Percentiles rank a stretch among this genome's conserved stretches.
Evolutionary conservation across 306 rosid genomes (phyloP).

Genomic region (Vachellia pachyceras): DNA sequence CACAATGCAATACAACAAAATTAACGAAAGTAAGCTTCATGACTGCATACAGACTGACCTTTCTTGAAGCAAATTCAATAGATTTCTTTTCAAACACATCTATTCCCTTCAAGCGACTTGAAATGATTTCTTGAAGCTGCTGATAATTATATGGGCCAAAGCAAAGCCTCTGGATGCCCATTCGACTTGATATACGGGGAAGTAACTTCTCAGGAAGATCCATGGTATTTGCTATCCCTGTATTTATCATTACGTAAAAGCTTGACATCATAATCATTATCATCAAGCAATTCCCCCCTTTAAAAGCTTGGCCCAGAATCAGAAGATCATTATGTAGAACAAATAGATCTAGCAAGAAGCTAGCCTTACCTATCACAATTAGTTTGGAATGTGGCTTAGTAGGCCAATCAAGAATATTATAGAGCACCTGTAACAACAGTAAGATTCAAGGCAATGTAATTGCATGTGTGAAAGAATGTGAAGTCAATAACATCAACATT

Average conservation of each 20-base stretch:
- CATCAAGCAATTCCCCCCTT: slow-evolving; percentile 12
- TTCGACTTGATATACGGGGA: slow-evolving; percentile 98
- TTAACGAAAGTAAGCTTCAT: slow-evolving; percentile 25
- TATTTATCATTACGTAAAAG: slow-evolving; percentile 38
- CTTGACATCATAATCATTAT: slow-evolving; percentile 27
- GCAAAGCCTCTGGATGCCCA: slow-evolving; percentile 97
- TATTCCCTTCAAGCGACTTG: slow-evolving; percentile 81
- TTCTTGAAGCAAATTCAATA: slow-evolving; percentile 87
- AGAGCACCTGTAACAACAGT: slow-evolving; percentile 65
- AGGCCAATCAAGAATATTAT: slow-evolving; percentile 99
- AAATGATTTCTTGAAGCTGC: slow-evolving; percentile 95
- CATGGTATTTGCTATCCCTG: slow-evolving; percentile 99
- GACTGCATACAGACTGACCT: slow-evolving; percentile 54
- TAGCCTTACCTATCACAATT: slow-evolving; percentile 74
- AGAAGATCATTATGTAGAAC: slow-evolving; percentile 20
- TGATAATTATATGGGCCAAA: slow-evolving; percentile 92
- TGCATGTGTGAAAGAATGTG: slow-evolving; percentile 11
- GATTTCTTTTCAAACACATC: slow-evolving; percentile 90
- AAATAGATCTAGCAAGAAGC: slow-evolving; percentile 14
- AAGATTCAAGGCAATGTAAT: slow-evolving; percentile 6
- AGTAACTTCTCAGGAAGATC: slow-evolving; percentile 98
- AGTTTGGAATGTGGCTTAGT: slow-evolving; percentile 88
- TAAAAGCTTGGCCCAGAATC: slow-evolving; percentile 5
- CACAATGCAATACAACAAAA: background rate
- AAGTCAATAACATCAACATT: slow-evolving; percentile 33